Evolutionary conservation across 495 filamentous ascomycete genomes (phyloP).

Genomic region (Aspergillus affinis): DNA sequence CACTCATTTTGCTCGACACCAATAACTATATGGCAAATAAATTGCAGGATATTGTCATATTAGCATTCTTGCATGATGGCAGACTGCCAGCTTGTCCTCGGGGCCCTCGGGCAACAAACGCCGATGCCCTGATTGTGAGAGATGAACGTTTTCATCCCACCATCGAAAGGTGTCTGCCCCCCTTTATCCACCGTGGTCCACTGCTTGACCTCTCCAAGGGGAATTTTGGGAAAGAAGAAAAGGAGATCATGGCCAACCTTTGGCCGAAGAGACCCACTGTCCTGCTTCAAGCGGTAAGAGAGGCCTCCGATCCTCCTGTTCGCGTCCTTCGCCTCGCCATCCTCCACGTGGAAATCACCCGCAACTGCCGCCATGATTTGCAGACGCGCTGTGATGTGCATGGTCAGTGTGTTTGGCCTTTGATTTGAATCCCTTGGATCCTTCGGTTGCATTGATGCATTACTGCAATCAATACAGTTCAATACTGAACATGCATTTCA

Average conservation of each 20-base stretch:
- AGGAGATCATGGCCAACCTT: background rate
- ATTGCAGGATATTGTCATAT: too few species aligned
- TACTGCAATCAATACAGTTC: background rate
- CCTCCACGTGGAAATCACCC: background rate
- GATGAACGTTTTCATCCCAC: background rate
- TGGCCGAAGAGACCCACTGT: background rate
- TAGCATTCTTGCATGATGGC: too few species aligned
- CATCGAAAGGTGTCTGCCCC: background rate
- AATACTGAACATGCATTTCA: background rate
- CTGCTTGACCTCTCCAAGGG: background rate
- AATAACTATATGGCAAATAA: too few species aligned
- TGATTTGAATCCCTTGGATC: background rate
- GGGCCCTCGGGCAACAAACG: too few species aligned
- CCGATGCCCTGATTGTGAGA: background rate
- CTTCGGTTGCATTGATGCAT: background rate
- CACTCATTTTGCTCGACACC: too few species aligned
- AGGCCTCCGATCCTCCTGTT: background rate
- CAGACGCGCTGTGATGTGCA: background rate
- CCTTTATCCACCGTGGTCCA: background rate
- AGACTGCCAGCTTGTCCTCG: too few species aligned
- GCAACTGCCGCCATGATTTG: background rate
- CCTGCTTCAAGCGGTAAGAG: background rate
- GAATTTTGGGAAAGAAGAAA: background rate
- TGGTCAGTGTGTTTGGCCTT: background rate
- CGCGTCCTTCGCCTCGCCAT: background rate